Percentiles rank a stretch among this genome's conserved stretches.
Evolutionary conservation across 768 basidiomycete genomes (phyloP).

Genomic region (Trametes sanguinea): DNA sequence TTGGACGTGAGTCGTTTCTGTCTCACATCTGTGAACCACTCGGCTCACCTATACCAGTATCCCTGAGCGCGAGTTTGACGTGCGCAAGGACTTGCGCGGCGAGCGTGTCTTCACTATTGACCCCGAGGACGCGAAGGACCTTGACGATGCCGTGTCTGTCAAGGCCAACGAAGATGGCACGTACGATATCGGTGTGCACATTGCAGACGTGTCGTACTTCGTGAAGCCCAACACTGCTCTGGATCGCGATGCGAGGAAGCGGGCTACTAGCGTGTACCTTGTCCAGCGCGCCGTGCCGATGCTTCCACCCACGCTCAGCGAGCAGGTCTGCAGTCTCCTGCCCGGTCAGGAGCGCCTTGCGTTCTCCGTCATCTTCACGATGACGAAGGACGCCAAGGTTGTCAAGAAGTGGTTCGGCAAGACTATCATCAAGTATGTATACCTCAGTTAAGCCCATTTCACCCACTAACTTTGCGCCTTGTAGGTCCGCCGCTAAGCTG

Average conservation of each 20-base stretch:
- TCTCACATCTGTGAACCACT: not conserved
- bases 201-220: slow-evolving; percentile 96
- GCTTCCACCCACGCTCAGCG: slow-evolving; percentile 92
- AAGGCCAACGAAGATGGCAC: slow-evolving; percentile 89
- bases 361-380: slow-evolving; percentile 87
- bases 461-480: not conserved
- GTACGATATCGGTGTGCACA: slow-evolving; percentile 91
- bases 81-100: slow-evolving; percentile 83
- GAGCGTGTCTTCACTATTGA: slow-evolving; percentile 94
- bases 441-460: not conserved
- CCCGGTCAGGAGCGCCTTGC: slow-evolving; percentile 89
- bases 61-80: slow-evolving; percentile 85
- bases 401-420: slow-evolving; percentile 92
- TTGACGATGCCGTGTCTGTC: slow-evolving; percentile 94
- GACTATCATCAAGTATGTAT: slow-evolving; percentile 79
- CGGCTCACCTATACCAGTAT: slow-evolving; percentile 48
- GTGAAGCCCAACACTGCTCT: slow-evolving; percentile 94
- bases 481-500: slow-evolving; percentile 83
- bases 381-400: slow-evolving; percentile 79
- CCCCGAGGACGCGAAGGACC: slow-evolving; percentile 83
- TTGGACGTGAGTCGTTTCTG: slow-evolving; percentile 71
- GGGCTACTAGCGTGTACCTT: slow-evolving; percentile 96
- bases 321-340: slow-evolving; percentile 89
- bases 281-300: slow-evolving; percentile 96
- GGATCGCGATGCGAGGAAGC: slow-evolving; percentile 96